Conservation (phyloP, 2,329 filamentous ascomycete genomes). For the Alternaria burnsii region DNA sequence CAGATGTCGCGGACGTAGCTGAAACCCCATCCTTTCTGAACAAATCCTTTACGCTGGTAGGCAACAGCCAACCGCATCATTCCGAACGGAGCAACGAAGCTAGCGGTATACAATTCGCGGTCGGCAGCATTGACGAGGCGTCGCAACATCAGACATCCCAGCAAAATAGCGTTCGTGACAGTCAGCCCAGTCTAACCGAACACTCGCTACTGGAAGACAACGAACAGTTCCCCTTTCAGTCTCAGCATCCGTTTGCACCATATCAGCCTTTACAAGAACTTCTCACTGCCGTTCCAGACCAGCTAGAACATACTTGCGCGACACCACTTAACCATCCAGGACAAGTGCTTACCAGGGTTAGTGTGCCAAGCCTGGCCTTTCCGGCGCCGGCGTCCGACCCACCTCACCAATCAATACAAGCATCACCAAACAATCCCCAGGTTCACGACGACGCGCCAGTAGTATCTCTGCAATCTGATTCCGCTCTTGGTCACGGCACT, state of each 20-base stretch:
- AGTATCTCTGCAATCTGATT: background rate
- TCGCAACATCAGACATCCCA: constrained; percentile 2
- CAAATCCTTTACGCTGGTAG: background rate
- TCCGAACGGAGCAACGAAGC: background rate
- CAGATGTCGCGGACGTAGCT: background rate
- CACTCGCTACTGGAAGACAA: constrained; percentile 14
- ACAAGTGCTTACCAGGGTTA: constrained; percentile 4
- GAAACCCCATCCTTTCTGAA: background rate
- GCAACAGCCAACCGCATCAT: background rate
- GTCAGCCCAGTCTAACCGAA: constrained; percentile 19
- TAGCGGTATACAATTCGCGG: background rate
- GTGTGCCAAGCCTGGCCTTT: constrained; percentile 4
- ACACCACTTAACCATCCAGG: background rate
- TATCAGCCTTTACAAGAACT: background rate
- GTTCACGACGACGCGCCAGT: constrained; percentile 1
- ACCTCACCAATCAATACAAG: constrained; percentile 5
- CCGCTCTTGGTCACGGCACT: background rate
- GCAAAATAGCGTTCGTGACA: constrained; percentile 5
- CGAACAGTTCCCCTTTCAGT: constrained; percentile 24
- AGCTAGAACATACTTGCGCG: constrained; percentile 1
- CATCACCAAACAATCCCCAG: constrained; percentile 1
- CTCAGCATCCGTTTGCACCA: constrained; percentile 15
- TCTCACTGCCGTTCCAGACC: background rate
- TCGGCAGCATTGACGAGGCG: background rate
- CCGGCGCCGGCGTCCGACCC: constrained; percentile 7